Percentiles rank a stretch among this genome's conserved stretches.
Evolutionary conservation across 768 basidiomycete species (phyloP).

Genomic region (Galerina sulciceps): DNA sequence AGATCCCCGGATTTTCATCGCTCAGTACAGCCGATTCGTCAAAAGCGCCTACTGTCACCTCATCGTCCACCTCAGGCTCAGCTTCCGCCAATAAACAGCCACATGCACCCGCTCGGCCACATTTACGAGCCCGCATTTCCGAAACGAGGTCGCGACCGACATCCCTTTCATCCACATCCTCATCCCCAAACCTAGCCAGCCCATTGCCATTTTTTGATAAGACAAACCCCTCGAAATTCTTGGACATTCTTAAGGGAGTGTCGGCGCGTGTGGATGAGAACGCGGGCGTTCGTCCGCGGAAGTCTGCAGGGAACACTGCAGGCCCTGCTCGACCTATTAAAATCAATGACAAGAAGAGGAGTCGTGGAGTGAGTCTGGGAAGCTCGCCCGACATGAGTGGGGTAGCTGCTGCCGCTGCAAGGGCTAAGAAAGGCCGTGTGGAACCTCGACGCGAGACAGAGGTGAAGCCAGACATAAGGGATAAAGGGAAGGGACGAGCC

Average conservation of each 20-base stretch:
- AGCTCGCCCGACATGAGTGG: not conserved
- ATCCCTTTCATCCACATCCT: not conserved
- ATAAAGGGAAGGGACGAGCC: constrained; percentile 10
- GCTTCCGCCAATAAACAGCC: not conserved
- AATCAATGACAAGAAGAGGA: constrained; percentile 1
- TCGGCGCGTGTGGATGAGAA: constrained; percentile 24
- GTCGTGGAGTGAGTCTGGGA: constrained; percentile 6
- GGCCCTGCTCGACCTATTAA: not conserved
- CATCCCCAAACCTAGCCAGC: not conserved
- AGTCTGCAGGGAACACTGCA: not conserved
- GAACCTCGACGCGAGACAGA: not conserved
- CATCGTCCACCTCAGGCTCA: not conserved
- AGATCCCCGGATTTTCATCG: constrained; percentile 21
- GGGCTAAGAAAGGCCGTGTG: constrained; percentile 9
- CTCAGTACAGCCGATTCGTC: constrained; percentile 15
- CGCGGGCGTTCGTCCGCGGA: not conserved
- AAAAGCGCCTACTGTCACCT: not conserved
- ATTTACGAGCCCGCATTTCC: constrained; percentile 16
- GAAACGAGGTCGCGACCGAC: constrained; percentile 7
- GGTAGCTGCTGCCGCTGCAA: not conserved
- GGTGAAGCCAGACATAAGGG: not conserved
- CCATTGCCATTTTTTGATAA: constrained; percentile 22
- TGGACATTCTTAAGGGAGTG: constrained; percentile 38
- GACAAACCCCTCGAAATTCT: constrained; percentile 27
- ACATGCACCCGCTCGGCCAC: constrained; percentile 5